Conservation (phyloP, 148 eudicot species). For the Vaccinium myrtillus region DNA sequence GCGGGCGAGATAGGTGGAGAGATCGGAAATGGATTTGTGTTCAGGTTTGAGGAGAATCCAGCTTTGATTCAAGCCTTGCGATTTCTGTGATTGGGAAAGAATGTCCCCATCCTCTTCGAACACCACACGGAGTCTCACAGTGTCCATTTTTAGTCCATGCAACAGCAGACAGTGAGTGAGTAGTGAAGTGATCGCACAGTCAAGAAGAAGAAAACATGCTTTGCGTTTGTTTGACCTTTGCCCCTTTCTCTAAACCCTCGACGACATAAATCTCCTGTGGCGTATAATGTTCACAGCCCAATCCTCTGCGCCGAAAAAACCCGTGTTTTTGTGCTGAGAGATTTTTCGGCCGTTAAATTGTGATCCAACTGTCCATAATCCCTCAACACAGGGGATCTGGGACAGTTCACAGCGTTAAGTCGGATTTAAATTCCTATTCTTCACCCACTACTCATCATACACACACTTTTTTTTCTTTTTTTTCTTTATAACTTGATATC, state of each 20-base stretch:
- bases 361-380: too few species aligned
- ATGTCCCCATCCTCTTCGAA: constrained; percentile 39
- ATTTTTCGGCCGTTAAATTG: too few species aligned
- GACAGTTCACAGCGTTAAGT: too few species aligned
- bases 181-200: not conserved
- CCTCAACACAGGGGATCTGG: too few species aligned
- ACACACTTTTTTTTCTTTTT: too few species aligned
- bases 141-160: constrained; percentile 29
- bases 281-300: too few species aligned
- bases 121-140: constrained; percentile 48
- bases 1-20: constrained; percentile 45
- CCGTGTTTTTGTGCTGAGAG: too few species aligned
- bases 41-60: constrained; percentile 70
- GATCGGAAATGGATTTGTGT: constrained; percentile 46
- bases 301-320: too few species aligned
- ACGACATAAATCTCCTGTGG: too few species aligned
- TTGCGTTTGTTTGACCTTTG: not conserved
- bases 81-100: constrained; percentile 51
- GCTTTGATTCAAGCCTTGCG: constrained; percentile 48
- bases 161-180: not conserved
- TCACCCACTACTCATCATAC: too few species aligned
- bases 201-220: not conserved
- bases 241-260: not conserved
- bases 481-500: too few species aligned
- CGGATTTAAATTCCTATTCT: too few species aligned